phyloP scores from a whole-genome alignment of 345 rosid genomes.

The Pistacia atlantica region DNA sequence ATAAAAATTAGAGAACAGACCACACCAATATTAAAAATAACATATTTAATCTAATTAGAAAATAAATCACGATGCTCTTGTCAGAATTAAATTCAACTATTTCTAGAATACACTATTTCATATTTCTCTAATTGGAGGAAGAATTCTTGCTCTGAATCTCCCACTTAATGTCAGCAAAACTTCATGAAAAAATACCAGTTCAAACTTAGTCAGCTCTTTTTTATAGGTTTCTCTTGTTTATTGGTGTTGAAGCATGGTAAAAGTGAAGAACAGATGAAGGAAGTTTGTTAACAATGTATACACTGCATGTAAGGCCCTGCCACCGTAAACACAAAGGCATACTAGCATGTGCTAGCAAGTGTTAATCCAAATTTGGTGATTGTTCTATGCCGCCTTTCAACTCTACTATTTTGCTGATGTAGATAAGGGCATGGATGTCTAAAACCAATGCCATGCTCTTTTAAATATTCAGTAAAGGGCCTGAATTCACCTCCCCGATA shows the following conservation, averaged over 20 bases:
- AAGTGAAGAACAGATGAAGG: too few species aligned
- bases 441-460: too few species aligned
- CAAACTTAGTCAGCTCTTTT: conserved; percentile 8
- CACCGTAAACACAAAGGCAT: too few species aligned
- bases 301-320: too few species aligned
- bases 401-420: too few species aligned
- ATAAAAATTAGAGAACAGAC: conserved; percentile 9
- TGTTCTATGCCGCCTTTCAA: too few species aligned
- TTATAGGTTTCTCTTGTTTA: neutral
- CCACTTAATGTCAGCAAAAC: conserved; percentile 1
- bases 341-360: too few species aligned
- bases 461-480: too few species aligned
- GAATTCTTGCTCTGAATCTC: neutral
- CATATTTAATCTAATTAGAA: neutral
- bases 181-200: neutral
- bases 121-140: conserved; percentile 4
- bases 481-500: too few species aligned
- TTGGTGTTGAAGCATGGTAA: neutral
- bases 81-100: conserved; percentile 8
- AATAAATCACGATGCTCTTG: neutral
- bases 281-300: too few species aligned
- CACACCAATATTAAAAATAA: conserved; percentile 3
- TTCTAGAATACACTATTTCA: neutral
- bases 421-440: too few species aligned
- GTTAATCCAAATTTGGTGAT: too few species aligned